Conservation (phyloP, 176 grass and related monocot genomes). For the Cenchrus fungigraminus region DNA sequence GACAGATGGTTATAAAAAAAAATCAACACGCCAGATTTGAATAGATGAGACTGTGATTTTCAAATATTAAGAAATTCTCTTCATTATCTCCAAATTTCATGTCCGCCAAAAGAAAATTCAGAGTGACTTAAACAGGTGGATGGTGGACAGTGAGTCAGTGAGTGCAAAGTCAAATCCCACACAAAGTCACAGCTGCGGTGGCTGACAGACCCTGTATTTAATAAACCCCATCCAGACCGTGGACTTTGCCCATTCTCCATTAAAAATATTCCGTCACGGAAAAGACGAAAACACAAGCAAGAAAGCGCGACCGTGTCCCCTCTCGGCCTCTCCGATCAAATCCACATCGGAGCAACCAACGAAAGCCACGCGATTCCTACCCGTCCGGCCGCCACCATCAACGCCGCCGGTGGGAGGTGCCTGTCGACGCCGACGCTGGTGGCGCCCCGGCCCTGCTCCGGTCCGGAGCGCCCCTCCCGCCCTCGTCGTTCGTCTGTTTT, state of each 20-base stretch:
- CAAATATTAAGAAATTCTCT: not conserved
- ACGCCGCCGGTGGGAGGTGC: constrained; percentile 31
- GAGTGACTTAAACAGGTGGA: not conserved
- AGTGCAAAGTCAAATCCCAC: constrained; percentile 41
- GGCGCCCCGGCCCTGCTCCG: no score
- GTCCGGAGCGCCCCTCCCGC: not conserved
- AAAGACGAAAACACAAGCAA: not conserved
- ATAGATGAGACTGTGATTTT: not conserved
- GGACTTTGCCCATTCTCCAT: constrained; percentile 34
- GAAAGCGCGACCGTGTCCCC: constrained; percentile 11
- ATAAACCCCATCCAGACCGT: constrained; percentile 28
- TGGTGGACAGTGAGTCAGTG: constrained; percentile 23
- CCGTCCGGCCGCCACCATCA: constrained; percentile 24
- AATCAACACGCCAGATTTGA: not conserved
- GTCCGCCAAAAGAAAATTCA: not conserved
- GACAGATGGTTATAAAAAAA: not conserved
- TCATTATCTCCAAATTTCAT: not conserved
- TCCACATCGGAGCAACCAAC: constrained; percentile 45
- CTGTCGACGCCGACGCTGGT: constrained; percentile 31
- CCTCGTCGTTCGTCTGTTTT: not conserved
- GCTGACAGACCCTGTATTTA: constrained; percentile 26
- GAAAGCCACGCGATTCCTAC: constrained; percentile 42
- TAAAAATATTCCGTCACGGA: not conserved
- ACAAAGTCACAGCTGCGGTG: constrained; percentile 22
- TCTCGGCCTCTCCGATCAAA: constrained; percentile 49